phyloP scores from a whole-genome alignment of 495 filamentous ascomycete genomes.

The Monascus purpureus region DNA sequence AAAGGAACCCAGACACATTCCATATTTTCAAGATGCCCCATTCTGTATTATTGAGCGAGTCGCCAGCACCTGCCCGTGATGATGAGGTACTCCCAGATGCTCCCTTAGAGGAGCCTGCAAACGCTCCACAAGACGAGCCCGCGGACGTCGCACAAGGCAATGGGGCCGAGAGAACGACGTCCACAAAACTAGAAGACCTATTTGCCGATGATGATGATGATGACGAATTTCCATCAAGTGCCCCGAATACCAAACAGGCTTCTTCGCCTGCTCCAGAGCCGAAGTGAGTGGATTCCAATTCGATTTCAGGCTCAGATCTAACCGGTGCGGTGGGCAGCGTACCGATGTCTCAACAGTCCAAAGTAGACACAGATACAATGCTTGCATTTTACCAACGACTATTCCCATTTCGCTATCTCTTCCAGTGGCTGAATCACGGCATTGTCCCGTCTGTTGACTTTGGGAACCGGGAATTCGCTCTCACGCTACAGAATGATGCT shows the following conservation, averaged over 20 bases:
- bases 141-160: constrained; percentile 11
- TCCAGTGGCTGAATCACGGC: constrained; percentile 97
- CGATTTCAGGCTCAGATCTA: too few species aligned
- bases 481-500: constrained; percentile 78
- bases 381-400: constrained; percentile 87
- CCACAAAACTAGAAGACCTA: constrained; percentile 55
- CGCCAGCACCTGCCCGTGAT: constrained; percentile 13
- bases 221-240: constrained; percentile 55
- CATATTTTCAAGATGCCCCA: constrained; percentile 45
- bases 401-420: constrained; percentile 88
- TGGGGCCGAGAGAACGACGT: constrained; percentile 1
- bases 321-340: constrained; percentile 7
- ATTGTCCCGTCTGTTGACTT: constrained; percentile 77
- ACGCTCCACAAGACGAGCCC: constrained; percentile 9
- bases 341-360: constrained; percentile 15
- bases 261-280: constrained; percentile 26
- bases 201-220: constrained; percentile 70
- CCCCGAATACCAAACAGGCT: constrained; percentile 28
- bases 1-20: too few species aligned
- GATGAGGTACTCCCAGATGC: constrained; percentile 30
- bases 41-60: constrained; percentile 27
- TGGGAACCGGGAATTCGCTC: constrained; percentile 84
- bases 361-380: constrained; percentile 69
- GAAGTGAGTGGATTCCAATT: too few species aligned
- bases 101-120: constrained; percentile 7